Evolutionary conservation across 352 stramenopile genomes (phyloP), one percentile per base, ranked within the genome.

Genomic region (Poterioochromonas sp.): DNA sequence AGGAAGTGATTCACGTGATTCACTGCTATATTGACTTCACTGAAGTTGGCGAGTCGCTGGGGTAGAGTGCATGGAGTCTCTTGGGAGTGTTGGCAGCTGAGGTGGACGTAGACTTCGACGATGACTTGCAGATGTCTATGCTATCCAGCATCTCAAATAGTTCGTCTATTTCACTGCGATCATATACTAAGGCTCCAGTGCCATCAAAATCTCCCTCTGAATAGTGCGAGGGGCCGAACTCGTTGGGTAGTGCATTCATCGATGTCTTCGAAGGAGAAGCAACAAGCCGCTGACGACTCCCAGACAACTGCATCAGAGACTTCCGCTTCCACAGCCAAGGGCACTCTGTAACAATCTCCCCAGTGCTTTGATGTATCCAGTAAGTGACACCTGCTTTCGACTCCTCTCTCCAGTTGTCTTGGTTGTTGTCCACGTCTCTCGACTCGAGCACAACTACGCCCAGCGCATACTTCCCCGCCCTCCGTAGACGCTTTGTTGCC

Each of bases 401-500:
- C 58, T 68, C 58, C 58, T 68, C 58, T 35, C 29, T 12, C 58
- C 58, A 68, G 58, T 68, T 35, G 12, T 68, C 58, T 35, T 68
- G 12, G 47, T 58, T 58, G 47, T 58, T 58, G 47, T 58, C 47
- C 47, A 58, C 47, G 47, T 58, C 47, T 58, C 47, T 58, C 47
- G 47, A 58, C 47, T 58, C 47, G 47, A 58, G 47, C 47, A 58
- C 47, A 58, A 58, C 47, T 58, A 58, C 47, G 47, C 47, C 47
- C 47, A n/a, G n/a, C n/a, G n/a, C n/a, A n/a, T n/a, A n/a, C n/a
- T n/a, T n/a, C n/a, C n/a, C n/a, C n/a, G n/a, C n/a, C n/a, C n/a
- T n/a, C n/a, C n/a, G n/a, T n/a, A n/a, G n/a, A n/a, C n/a, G n/a
- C n/a, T n/a, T n/a, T n/a, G n/a, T n/a, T n/a, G n/a, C n/a, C n/a